Conservation (phyloP, 768 basidiomycete genomes). For the Podaxis sp. region DNA sequence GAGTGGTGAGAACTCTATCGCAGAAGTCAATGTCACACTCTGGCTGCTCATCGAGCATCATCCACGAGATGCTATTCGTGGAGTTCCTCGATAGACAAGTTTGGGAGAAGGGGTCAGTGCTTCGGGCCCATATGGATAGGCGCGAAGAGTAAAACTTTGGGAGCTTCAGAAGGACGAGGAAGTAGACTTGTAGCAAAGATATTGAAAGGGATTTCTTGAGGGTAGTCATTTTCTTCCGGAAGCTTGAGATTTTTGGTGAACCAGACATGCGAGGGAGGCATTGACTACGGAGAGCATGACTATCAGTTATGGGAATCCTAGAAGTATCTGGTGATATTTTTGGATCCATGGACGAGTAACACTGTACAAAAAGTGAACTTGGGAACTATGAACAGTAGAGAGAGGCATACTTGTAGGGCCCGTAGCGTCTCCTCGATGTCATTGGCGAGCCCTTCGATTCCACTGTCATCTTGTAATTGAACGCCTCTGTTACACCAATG, state of each 20-base stretch:
- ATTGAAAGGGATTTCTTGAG: not conserved
- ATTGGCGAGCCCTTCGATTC: not conserved
- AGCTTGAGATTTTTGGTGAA: not conserved
- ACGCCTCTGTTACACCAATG: not conserved
- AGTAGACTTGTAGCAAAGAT: not conserved
- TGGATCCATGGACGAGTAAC: not conserved
- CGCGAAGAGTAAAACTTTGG: slow-evolving; percentile 6
- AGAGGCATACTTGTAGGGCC: not conserved
- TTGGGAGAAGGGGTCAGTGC: not conserved
- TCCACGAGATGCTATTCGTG: not conserved
- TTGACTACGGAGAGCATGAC: not conserved
- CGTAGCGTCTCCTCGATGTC: not conserved
- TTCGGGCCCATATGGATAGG: not conserved
- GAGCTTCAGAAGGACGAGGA: slow-evolving; percentile 3
- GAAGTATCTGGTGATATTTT: not conserved
- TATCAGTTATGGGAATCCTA: not conserved
- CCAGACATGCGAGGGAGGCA: not conserved
- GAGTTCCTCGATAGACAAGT: not conserved
- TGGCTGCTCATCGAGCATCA: not conserved
- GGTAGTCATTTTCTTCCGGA: not conserved
- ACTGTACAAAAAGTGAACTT: not conserved
- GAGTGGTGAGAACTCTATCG: not conserved
- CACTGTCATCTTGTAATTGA: not conserved
- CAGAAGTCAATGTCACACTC: slow-evolving; percentile 1
- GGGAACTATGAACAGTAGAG: not conserved